Conservation (phyloP, 352 stramenopile species). For the Phytopythium sindhum region DNA sequence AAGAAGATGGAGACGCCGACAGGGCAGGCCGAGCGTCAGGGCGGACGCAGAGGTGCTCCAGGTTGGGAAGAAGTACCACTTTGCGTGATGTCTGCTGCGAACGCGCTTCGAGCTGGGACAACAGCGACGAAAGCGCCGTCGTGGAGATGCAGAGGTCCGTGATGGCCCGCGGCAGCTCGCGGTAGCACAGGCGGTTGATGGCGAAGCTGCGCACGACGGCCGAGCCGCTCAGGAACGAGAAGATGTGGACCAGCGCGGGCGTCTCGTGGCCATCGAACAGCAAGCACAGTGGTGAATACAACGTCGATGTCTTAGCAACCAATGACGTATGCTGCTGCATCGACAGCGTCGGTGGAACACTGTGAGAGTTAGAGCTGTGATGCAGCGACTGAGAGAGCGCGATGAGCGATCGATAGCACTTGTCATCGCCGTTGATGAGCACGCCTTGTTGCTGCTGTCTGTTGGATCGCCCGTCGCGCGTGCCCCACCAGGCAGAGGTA, state of each 20-base stretch:
- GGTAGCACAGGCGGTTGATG: slow-evolving; percentile 15
- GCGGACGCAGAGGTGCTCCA: slow-evolving; percentile 14
- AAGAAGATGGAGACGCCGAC: background rate
- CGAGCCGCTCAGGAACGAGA: slow-evolving; percentile 17
- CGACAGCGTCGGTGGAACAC: background rate
- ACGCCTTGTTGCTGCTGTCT: slow-evolving; percentile 6
- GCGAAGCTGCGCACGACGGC: slow-evolving; percentile 12
- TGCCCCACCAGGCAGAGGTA: slow-evolving; percentile 13
- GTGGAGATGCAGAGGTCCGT: slow-evolving; percentile 15
- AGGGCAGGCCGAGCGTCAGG: background rate
- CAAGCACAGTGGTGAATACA: background rate
- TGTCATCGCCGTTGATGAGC: slow-evolving; percentile 19
- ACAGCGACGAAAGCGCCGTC: slow-evolving; percentile 2
- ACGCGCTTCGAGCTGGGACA: slow-evolving; percentile 2
- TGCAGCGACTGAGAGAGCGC: background rate
- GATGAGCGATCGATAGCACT: slow-evolving; percentile 11
- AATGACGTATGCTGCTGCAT: background rate
- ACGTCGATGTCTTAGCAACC: background rate
- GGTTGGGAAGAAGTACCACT: slow-evolving; percentile 11
- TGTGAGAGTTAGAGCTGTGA: no score
- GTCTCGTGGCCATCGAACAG: slow-evolving; percentile 13
- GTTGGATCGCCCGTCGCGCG: background rate
- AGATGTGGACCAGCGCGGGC: slow-evolving; percentile 14
- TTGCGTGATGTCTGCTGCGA: background rate
- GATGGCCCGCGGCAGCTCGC: slow-evolving; percentile 15